These are phyloP conservation scores for Aquilaria sinensis DNA, from an alignment of 345 rosid genomes.

Conservation along the genomic window DNA sequence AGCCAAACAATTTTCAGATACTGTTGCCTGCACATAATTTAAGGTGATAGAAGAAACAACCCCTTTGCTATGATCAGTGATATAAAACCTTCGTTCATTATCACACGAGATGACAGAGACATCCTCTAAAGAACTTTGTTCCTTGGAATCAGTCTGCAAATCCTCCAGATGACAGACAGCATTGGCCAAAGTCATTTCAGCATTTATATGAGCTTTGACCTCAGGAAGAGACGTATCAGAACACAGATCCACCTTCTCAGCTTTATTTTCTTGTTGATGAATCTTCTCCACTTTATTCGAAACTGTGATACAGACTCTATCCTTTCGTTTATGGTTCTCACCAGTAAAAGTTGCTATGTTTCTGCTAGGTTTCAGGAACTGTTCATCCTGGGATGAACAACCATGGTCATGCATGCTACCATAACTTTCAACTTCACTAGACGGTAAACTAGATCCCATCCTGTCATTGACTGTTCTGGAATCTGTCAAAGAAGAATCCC, in stretches of 20 bases:
- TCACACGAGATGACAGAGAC: conserved; percentile 8
- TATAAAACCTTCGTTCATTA: conserved; percentile 10
- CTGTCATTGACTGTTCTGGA: conserved; percentile 5
- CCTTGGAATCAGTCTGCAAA: conserved; percentile 8
- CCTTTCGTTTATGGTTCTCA: conserved; percentile 14
- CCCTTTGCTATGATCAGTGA: conserved; percentile 14
- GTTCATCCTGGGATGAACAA: conserved; percentile 8
- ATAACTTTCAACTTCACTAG: conserved; percentile 8
- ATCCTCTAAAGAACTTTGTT: conserved; percentile 14
- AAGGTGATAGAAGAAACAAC: conserved; percentile 2
- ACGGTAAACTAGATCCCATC: conserved; percentile 2
- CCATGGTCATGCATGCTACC: conserved; percentile 1
- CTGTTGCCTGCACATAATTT: conserved; percentile 12
- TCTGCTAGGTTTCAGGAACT: conserved; percentile 2
- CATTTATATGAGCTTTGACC: conserved; percentile 14
- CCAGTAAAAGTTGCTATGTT: conserved; percentile 7
- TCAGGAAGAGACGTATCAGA: conserved; percentile 8
- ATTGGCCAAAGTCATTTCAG: conserved; percentile 10
- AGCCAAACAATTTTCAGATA: conserved; percentile 12
- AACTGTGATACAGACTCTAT: conserved; percentile 9
- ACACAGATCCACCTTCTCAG: conserved; percentile 13
- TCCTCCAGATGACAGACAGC: conserved; percentile 2
- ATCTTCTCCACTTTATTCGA: conserved; percentile 13
- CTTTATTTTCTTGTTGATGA: background rate
- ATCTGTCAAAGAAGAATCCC: conserved; percentile 11